Percentiles rank a stretch among this genome's conserved stretches.
phyloP scores from a whole-genome alignment of 495 filamentous ascomycete genomes.

The Pyrenopolyporus hunteri region DNA sequence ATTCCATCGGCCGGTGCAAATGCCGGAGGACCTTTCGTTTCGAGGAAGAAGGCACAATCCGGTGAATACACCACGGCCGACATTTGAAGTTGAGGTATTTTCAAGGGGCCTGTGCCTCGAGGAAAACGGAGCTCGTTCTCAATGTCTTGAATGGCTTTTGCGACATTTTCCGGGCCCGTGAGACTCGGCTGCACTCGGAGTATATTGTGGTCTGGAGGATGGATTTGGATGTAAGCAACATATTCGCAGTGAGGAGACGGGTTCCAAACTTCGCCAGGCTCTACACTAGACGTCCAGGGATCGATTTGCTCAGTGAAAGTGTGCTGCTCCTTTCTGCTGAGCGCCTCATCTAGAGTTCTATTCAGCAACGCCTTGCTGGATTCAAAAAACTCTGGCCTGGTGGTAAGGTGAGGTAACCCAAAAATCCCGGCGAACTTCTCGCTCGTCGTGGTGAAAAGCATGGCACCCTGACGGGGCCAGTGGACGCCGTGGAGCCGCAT shows the following conservation, averaged over 20 bases:
- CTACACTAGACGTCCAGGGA: conserved; percentile 65
- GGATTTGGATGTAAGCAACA: conserved; percentile 84
- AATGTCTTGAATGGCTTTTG: conserved; percentile 64
- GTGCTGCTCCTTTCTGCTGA: conserved; percentile 64
- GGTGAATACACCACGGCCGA: conserved; percentile 90
- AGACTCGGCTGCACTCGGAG: conserved; percentile 42
- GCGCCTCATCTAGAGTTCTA: conserved; percentile 68
- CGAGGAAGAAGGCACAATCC: conserved; percentile 90
- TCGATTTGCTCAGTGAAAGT: conserved; percentile 55
- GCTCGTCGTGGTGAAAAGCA: conserved; percentile 84
- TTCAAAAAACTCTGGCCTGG: conserved; percentile 68
- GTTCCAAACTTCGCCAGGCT: conserved; percentile 62
- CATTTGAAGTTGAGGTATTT: conserved; percentile 74
- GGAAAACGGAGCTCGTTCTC: conserved; percentile 87
- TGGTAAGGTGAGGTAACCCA: conserved; percentile 80
- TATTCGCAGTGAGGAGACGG: conserved; percentile 83
- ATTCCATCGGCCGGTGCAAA: conserved; percentile 66
- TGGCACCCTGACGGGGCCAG: conserved; percentile 74
- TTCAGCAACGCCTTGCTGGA: conserved; percentile 71
- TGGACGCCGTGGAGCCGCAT: conserved; percentile 82
- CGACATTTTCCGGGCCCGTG: conserved; percentile 41
- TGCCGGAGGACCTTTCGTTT: conserved; percentile 81
- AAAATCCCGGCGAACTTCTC: conserved; percentile 93
- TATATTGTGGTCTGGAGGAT: conserved; percentile 59
- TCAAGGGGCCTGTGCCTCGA: conserved; percentile 74